Evolutionary conservation across 257 asterid species (phyloP), one percentile per base, ranked within the genome.

Genomic region (Dorcoceras hygrometricum): DNA sequence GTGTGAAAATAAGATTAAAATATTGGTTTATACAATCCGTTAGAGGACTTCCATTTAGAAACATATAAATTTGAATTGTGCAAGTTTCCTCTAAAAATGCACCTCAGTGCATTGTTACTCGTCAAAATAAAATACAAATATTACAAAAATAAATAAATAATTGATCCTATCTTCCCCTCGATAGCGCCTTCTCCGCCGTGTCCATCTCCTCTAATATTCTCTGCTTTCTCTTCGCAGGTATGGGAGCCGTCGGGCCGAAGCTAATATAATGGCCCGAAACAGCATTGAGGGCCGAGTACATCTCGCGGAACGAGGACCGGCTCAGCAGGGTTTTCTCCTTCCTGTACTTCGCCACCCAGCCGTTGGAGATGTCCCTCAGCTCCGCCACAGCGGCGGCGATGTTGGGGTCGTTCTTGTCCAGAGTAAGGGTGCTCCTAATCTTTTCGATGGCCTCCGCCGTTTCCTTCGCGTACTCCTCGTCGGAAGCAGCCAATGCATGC

Each of bases 311-410:
- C 0, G 97, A 94, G 9, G 90, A 57, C 77, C 95, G 81, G 4
- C 92, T 96, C 58, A 94, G 66, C 0, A 94, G 81, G 3, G 82
- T 58, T 65, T 90, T 94, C 89, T 90, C 99, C 61, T 79, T 80
- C 76, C 99, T 75, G 71, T 86, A 94, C 83, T 94, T 94, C 0
- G 99, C 99, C 76, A 94, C 99, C 99, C 99, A 94, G 0, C 75
- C 67, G 77, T 94, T 94, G 6, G 99, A 94, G 0, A 81, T 70
- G 1, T 90, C 93, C 25, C 97, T 72, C 6, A 94, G 77, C 55
- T 85, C 94, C 34, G 95, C 86, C 66, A 94, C 99, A 0, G 96
- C 95, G 29, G 56, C 68, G 0, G 91, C 88, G 36, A 86, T 58
- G 51, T 69, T 80, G 8, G 99, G 99, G 71, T 90, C 99, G 9